Evolutionary conservation across 176 grass and related monocot genomes (phyloP), one percentile per base, ranked within the genome.

Genomic region (Ananas comosus): DNA sequence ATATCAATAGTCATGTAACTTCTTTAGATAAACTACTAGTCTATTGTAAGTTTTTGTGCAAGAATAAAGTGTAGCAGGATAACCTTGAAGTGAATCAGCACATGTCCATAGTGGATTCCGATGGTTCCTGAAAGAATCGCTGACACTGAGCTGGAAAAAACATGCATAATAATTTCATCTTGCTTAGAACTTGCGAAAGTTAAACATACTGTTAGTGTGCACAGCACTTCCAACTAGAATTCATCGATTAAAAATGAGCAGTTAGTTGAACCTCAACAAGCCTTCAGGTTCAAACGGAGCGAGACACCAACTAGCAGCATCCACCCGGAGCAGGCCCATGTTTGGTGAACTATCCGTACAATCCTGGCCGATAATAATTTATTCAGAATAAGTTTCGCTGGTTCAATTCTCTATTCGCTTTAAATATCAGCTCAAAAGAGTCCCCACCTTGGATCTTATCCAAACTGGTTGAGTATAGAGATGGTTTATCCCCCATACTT

Each of bases 211-310:
- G 54, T 16, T 58, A 18, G 18, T 58, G 18, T 58, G 6, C 18
- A 58, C 12, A 58, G 10, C 70, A 90, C 88, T 84, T 87, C n/a
- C 77, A 87, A 73, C 21, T 87, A 73, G n/a, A 83, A 83, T 82
- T 87, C 88, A 7, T 33, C 3, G 29, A 4, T 33, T 33, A 12
- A 12, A 57, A 57, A n/a, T 57, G 16, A 13, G 16, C 12, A 57
- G 29, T 17, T 18, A 11, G 49, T 49, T 42, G 12, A 74, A 90
- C 88, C 88, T 87, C 77, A 87, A 70, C 21, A 91, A 73, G 13
- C 88, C 88, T 82, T 87, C 88, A 7, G 88, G 88, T 42, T 91
- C 81, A 3, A 87, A 91, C 48, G 88, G 88, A 11, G 78, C 78
- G 48, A 81, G 88, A 53, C 88, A 91, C 81, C 88, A 91, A 33